Evolutionary conservation across 2,329 filamentous ascomycete genomes (phyloP), one percentile per base, ranked within the genome.

Genomic region (Diaporthe ilicicola): DNA sequence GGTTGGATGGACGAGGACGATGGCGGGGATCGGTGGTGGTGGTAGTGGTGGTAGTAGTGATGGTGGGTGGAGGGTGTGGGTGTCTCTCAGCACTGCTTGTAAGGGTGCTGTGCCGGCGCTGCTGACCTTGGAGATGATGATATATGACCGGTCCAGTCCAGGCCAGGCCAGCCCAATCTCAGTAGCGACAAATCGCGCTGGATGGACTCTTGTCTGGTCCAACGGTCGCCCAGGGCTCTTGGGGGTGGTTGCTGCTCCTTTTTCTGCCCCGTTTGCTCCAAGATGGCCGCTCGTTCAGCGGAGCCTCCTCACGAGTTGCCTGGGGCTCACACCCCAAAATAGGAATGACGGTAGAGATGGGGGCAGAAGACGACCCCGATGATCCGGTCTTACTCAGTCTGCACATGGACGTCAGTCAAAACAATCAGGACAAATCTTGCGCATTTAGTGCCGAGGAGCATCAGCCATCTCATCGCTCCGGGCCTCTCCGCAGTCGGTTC

Each of bases 111-210:
- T 27, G 27, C 34, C 29, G 66, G 53, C 66, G 53, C 66, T 68
- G 66, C 66, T 68, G 66, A 68, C 66, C 66, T 68, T 48, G 55
- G 24, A 46, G 66, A 59, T 59, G 53, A 59, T 68, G 53, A 68
- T 59, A 68, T 68, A 68, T 68, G 66, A 68, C 66, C 53, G 44
- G 42, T 64, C 44, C 59, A 64, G 59, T 34, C 59, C 44, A 62
- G 59, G 19, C 59, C 44, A 62, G 59, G 19, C 59, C 59, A 64
- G 59, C 59, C 59, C 44, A 64, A 42, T 42, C 59, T 64, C 44
- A 37, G 37, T 64, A 64, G 59, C 42, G 32, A 64, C 59, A 64
- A 42, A 59, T 50, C 22, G 22, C 44, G 53, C 42, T 24, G 29
- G 34, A 44, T 29, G 19, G 59, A 22, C 19, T 64, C 59, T 64